Conservation (phyloP, 2,329 filamentous ascomycete genomes). For the Blumeria graminis region DNA sequence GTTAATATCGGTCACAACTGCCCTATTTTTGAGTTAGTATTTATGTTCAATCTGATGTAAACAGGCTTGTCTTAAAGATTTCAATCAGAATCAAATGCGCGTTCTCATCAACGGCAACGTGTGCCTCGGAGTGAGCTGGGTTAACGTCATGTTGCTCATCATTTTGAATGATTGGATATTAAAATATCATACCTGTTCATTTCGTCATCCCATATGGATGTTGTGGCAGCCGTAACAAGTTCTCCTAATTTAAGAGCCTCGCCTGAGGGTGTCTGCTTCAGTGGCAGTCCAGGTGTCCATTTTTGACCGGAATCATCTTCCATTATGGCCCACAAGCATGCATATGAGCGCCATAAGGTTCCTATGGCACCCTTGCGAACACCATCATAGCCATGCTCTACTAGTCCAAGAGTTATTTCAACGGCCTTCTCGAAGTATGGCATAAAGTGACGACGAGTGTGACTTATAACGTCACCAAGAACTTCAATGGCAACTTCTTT, state of each 20-base stretch:
- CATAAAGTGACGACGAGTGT: conserved; percentile 57
- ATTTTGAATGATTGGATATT: conserved; percentile 21
- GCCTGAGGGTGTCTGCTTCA: conserved; percentile 52
- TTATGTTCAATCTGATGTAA: neutral
- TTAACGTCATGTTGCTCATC: conserved; percentile 84
- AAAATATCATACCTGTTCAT: conserved; percentile 58
- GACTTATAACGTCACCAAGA: conserved; percentile 71
- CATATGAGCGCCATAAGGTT: conserved; percentile 82
- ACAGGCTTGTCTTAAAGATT: conserved; percentile 4
- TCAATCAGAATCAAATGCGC: conserved; percentile 31
- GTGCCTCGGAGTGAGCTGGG: conserved; percentile 99
- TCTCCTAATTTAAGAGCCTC: conserved; percentile 70
- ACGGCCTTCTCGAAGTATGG: conserved; percentile 79
- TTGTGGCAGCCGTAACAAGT: conserved; percentile 61
- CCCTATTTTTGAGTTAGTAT: conserved; percentile 23
- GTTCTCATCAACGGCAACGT: conserved; percentile 73
- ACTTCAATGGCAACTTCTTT: conserved; percentile 96
- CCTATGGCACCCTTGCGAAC: conserved; percentile 79
- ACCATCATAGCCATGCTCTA: conserved; percentile 78
- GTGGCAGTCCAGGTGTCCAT: conserved; percentile 71
- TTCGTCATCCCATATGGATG: conserved; percentile 73
- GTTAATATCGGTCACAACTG: conserved; percentile 85
- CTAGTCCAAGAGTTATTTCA: conserved; percentile 53
- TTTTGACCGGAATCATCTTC: conserved; percentile 58
- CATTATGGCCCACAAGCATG: conserved; percentile 69